Evolutionary conservation across 192 early-diverging fungal genomes (phyloP).

Genomic region (Pilobolus umbonatus): DNA sequence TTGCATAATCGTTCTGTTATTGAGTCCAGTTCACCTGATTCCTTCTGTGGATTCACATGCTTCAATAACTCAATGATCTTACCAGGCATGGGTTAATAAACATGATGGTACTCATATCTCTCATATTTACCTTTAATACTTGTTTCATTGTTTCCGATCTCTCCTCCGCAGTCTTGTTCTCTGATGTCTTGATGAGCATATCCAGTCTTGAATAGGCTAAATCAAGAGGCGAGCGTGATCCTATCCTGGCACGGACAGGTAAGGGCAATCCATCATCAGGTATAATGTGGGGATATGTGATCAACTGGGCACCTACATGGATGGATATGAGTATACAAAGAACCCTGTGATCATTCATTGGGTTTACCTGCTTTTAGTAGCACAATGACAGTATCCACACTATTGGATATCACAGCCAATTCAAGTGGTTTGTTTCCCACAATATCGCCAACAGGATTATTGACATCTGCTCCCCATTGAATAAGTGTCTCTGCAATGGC

Average conservation of each 20-base stretch:
- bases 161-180: slow-evolving; percentile 2
- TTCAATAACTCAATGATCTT: slow-evolving; percentile 32
- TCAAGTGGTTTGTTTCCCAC: slow-evolving; percentile 33
- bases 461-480: slow-evolving; percentile 26
- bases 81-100: not conserved
- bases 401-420: slow-evolving; percentile 34
- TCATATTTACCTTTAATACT: slow-evolving; percentile 10
- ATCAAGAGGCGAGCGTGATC: slow-evolving; percentile 27
- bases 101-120: not conserved
- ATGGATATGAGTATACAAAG: not conserved
- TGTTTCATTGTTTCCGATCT: slow-evolving; percentile 3
- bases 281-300: not conserved
- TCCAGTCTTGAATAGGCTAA: slow-evolving; percentile 29
- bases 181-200: slow-evolving; percentile 17
- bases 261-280: not conserved
- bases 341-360: not conserved
- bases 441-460: slow-evolving; percentile 31
- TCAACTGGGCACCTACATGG: not conserved
- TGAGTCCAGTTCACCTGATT: not conserved
- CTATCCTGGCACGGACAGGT: slow-evolving; percentile 9
- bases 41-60: slow-evolving; percentile 12
- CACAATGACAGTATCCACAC: slow-evolving; percentile 28
- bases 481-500: slow-evolving; percentile 19
- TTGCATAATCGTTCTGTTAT: not conserved
- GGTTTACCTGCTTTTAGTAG: slow-evolving; percentile 26